phyloP scores from a whole-genome alignment of 805 yeast genomes.

The Grigorovia transvaalensis region DNA sequence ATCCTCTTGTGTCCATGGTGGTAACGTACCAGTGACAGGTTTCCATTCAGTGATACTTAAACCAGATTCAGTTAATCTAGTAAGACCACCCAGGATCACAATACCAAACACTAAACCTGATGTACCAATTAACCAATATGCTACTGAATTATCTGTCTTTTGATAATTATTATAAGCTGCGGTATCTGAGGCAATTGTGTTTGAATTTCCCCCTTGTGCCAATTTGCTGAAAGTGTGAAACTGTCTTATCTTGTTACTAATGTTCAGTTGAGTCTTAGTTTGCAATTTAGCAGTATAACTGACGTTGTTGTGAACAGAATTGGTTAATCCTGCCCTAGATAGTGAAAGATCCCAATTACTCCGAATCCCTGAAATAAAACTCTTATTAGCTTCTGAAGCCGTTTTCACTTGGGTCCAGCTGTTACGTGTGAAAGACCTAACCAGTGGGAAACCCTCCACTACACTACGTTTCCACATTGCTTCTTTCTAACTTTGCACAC shows the following conservation, averaged over 20 bases:
- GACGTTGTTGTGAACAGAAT: no score
- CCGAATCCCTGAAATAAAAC: neutral
- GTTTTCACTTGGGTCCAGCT: neutral
- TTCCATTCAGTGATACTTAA: constrained; percentile 96
- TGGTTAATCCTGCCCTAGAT: no score
- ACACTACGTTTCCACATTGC: neutral
- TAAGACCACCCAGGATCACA: constrained; percentile 91
- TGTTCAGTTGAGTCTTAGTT: neutral
- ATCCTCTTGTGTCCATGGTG: constrained; percentile 70
- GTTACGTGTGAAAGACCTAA: neutral
- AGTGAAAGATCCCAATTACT: neutral
- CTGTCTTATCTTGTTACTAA: neutral
- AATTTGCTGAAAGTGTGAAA: neutral
- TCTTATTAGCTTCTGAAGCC: neutral
- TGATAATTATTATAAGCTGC: neutral
- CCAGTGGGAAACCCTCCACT: neutral
- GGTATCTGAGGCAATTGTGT: neutral
- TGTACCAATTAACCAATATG: constrained; percentile 81
- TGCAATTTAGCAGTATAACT: no score
- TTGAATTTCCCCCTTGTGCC: neutral
- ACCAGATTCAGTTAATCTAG: constrained; percentile 93
- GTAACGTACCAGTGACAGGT: constrained; percentile 91
- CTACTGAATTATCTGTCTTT: constrained; percentile 34
- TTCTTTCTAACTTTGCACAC: neutral
- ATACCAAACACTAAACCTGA: constrained; percentile 88